Conservation (phyloP, 768 basidiomycete species). For the Exidia glandulosa region DNA sequence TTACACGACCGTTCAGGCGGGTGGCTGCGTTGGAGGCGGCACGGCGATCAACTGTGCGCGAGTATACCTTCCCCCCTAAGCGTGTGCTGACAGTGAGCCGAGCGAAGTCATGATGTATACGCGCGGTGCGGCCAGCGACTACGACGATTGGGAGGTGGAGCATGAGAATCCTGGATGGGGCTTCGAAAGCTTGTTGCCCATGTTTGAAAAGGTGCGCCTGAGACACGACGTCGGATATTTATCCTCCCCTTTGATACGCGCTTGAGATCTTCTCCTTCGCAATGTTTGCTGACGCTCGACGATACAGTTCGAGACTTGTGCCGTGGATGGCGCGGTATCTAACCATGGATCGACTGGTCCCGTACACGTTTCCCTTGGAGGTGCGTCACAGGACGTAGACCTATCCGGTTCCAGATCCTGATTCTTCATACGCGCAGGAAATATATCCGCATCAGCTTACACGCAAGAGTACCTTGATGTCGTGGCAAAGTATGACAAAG, state of each 20-base stretch:
- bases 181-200: slow-evolving; percentile 42
- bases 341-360: no score
- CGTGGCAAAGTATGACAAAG: not conserved
- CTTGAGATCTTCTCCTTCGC: slow-evolving; percentile 30
- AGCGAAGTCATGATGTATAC: slow-evolving; percentile 39
- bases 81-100: slow-evolving; percentile 5
- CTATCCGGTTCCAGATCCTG: no score
- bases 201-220: slow-evolving; percentile 40
- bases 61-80: not conserved
- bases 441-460: no score
- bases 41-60: slow-evolving; percentile 45
- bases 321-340: no score
- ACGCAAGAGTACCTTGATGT: not conserved
- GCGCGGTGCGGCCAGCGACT: slow-evolving; percentile 51
- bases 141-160: slow-evolving; percentile 46
- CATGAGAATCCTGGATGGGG: slow-evolving; percentile 52
- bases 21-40: slow-evolving; percentile 49
- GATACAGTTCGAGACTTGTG: no score
- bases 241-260: slow-evolving; percentile 8
- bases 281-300: no score
- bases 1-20: slow-evolving; percentile 30
- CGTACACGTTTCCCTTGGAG: no score
- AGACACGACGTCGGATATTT: not conserved
- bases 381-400: no score
- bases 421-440: not conserved